Percentiles rank a stretch among this genome's conserved stretches.
Conservation (phyloP, 2,329 filamentous ascomycete species). For the Aotearoamyces nothofagi region DNA sequence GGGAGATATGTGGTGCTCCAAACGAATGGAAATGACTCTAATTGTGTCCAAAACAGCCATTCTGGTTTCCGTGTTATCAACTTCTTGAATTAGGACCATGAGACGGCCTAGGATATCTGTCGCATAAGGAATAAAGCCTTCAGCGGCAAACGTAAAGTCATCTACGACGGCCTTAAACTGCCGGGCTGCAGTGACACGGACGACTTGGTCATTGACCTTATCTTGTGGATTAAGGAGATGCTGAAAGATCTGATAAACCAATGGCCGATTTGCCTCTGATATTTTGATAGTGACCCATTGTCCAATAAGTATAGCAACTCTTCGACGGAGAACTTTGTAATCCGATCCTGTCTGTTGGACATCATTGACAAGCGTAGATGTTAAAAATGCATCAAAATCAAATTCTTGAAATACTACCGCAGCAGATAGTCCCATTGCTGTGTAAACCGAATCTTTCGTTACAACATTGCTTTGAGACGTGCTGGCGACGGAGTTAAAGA, state of each 20-base stretch:
- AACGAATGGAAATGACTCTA: slow-evolving; percentile 60
- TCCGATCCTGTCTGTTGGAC: slow-evolving; percentile 45
- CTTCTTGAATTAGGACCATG: slow-evolving; percentile 63
- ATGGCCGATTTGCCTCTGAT: slow-evolving; percentile 46
- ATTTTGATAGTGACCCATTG: slow-evolving; percentile 80
- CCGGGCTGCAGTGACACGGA: slow-evolving; percentile 78
- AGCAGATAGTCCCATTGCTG: slow-evolving; percentile 75
- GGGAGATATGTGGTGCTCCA: slow-evolving; percentile 56
- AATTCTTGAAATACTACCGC: slow-evolving; percentile 58
- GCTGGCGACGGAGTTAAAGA: slow-evolving; percentile 67
- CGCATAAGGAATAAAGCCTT: slow-evolving; percentile 64
- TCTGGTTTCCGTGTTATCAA: slow-evolving; percentile 76
- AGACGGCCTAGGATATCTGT: slow-evolving; percentile 57
- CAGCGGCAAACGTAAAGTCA: slow-evolving; percentile 66
- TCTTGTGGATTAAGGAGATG: slow-evolving; percentile 71
- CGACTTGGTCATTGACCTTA: slow-evolving; percentile 74
- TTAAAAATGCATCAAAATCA: slow-evolving; percentile 72
- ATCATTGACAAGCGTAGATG: slow-evolving; percentile 61
- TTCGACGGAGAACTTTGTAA: slow-evolving; percentile 72
- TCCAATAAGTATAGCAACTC: slow-evolving; percentile 77
- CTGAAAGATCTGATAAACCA: slow-evolving; percentile 80
- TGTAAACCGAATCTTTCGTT: slow-evolving; percentile 89
- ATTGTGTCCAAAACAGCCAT: slow-evolving; percentile 82
- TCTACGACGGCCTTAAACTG: slow-evolving; percentile 71
- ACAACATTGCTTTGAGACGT: slow-evolving; percentile 49